Evolutionary conservation across 2,329 filamentous ascomycete genomes (phyloP), one percentile per base, ranked within the genome.

Genomic region (Colletotrichum tanaceti): DNA sequence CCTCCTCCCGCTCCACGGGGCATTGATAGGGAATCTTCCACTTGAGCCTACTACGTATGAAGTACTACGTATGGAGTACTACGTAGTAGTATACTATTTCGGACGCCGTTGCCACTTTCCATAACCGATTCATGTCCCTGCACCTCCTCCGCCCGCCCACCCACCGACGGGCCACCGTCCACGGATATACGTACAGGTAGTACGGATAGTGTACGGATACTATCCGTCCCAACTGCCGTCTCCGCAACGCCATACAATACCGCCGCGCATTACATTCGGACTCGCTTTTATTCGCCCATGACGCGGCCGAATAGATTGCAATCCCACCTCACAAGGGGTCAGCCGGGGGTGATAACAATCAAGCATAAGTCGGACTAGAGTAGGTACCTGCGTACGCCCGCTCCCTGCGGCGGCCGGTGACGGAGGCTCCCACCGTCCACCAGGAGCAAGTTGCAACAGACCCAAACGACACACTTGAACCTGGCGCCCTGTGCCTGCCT

Each of bases 41-140:
- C 38, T 28, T 39, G 59, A 57, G 49, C n/a, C n/a, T n/a, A n/a
- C n/a, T n/a, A n/a, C n/a, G n/a, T n/a, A n/a, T n/a, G n/a, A n/a
- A n/a, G n/a, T n/a, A n/a, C n/a, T n/a, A n/a, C n/a, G n/a, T n/a
- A n/a, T n/a, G n/a, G n/a, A n/a, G n/a, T n/a, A n/a, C n/a, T n/a
- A n/a, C n/a, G n/a, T n/a, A n/a, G n/a, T n/a, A n/a, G n/a, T n/a
- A n/a, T n/a, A 50, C 62, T 10, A 20, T 18, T 68, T n/a, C 16
- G 65, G 61, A 60, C 38, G 32, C 39, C 65, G 22, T 58, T 64
- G 54, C 60, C 60, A 68, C 60, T 58, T 65, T 59, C 65, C 62
- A 43, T 57, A 55, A 28, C 65, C 28, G 61, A 60, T 22, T 11
- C 7, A 35, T 50, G 43, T 55, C 65, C 61, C 55, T 41, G 38